Conservation (phyloP, 2,329 filamentous ascomycete species). For the Diaporthe vaccinii region DNA sequence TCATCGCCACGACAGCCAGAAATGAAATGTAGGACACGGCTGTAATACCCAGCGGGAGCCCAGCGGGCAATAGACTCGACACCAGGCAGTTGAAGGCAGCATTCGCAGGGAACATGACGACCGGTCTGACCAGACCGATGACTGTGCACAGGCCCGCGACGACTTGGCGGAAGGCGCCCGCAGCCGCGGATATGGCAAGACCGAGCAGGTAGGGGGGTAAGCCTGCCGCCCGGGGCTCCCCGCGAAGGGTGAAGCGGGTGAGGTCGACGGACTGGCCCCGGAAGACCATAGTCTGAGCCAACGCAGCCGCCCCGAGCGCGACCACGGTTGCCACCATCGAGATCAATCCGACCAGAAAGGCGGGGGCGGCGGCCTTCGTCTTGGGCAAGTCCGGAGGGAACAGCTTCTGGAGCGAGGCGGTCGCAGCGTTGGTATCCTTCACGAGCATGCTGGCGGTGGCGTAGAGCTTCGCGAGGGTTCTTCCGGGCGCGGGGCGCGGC, state of each 20-base stretch:
- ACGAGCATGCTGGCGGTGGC: not conserved
- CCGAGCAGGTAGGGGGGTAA: not conserved
- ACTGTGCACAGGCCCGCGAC: not conserved
- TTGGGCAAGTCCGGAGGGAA: not conserved
- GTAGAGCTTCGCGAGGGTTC: not conserved
- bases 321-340: not conserved
- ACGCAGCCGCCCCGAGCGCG: not conserved
- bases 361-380: accelerated
- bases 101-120: not conserved
- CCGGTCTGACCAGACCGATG: not conserved
- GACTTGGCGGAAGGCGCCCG: not conserved
- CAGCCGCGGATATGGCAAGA: not conserved
- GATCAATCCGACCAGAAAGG: not conserved
- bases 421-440: not conserved
- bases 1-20: not conserved
- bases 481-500: no score
- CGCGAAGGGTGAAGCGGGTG: not conserved
- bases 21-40: not conserved
- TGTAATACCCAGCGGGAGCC: not conserved
- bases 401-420: not conserved
- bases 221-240: not conserved
- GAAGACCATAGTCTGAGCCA: no score
- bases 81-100: not conserved
- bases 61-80: not conserved
- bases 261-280: not conserved